A percentile compares a stretch with the other conserved stretches of the same genome.
Evolutionary conservation across 768 basidiomycete species (phyloP).

Genomic region (Lactifluus subvellereus): DNA sequence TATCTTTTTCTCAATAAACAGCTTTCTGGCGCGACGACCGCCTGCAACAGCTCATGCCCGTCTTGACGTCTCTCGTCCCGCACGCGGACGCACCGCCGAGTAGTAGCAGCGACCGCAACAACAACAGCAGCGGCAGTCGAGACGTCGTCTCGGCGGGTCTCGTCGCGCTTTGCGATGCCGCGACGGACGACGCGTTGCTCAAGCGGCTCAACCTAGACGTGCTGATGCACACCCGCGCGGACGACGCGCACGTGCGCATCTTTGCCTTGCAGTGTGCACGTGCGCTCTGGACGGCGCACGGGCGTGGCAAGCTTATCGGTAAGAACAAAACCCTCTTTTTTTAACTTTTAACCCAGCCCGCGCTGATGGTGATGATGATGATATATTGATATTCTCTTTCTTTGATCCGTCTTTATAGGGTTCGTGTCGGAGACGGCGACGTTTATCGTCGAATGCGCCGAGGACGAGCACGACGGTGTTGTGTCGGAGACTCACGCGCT

Average conservation of each 20-base stretch:
- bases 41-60: constrained; percentile 51
- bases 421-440: constrained; percentile 77
- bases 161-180: constrained; percentile 48
- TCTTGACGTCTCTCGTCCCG: constrained; percentile 12
- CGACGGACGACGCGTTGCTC: constrained; percentile 53
- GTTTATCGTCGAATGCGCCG: constrained; percentile 81
- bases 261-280: constrained; percentile 63
- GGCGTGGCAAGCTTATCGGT: constrained; percentile 65
- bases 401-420: constrained; percentile 36
- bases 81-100: not conserved
- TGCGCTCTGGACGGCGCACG: constrained; percentile 71
- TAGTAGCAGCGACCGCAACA: too few relatives aligned
- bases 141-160: constrained; percentile 46
- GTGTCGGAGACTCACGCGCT: constrained; percentile 62
- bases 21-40: constrained; percentile 91
- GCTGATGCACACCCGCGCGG: constrained; percentile 86
- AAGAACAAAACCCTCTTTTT: constrained; percentile 26
- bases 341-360: not conserved
- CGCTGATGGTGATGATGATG: not conserved
- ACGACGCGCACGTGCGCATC: constrained; percentile 62
- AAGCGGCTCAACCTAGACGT: constrained; percentile 79
- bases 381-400: not conserved
- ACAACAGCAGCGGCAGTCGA: not conserved
- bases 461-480: constrained; percentile 84
- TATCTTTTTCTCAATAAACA: constrained; percentile 28